A percentile compares a stretch with the other conserved stretches of the same genome.
Evolutionary conservation across 352 stramenopile species (phyloP).

Genomic region (Phytopythium helicoides): DNA sequence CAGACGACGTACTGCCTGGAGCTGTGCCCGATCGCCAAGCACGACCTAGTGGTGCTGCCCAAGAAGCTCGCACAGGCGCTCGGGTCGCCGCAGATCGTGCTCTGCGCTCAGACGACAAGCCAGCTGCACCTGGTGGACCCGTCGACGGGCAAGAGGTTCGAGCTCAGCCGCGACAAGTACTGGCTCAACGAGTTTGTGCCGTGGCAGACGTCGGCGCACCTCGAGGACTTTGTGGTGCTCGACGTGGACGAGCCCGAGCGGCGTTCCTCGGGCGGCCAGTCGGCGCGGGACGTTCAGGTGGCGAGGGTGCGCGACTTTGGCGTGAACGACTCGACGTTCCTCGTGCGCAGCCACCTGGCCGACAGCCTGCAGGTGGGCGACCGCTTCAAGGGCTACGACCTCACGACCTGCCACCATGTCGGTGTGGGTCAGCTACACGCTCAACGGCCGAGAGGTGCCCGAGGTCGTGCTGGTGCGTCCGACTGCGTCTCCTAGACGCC

Average conservation of each 20-base stretch:
- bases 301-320: conserved; percentile 69
- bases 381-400: conserved; percentile 72
- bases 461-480: conserved; percentile 4
- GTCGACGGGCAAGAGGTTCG: conserved; percentile 37
- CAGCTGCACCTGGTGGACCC: conserved; percentile 69
- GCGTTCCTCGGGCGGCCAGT: too few species aligned
- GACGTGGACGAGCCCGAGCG: conserved; percentile 48
- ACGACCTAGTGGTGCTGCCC: conserved; percentile 68
- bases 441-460: conserved; percentile 13
- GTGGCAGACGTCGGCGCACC: conserved; percentile 48
- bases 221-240: conserved; percentile 70
- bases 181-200: conserved; percentile 66
- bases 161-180: conserved; percentile 62
- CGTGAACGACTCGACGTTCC: conserved; percentile 75
- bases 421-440: conserved; percentile 26
- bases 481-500: too few species aligned
- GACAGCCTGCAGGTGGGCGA: conserved; percentile 52
- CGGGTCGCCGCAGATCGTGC: conserved; percentile 44
- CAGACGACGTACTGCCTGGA: conserved; percentile 73
- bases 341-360: conserved; percentile 65
- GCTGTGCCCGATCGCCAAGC: conserved; percentile 69
- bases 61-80: conserved; percentile 58
- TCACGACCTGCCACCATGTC: conserved; percentile 54
- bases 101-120: conserved; percentile 60
- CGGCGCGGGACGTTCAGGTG: conserved; percentile 61